A percentile compares a stretch with the other conserved stretches of the same genome.
Conservation (phyloP, 345 rosid species). For the Murraya paniculata region DNA sequence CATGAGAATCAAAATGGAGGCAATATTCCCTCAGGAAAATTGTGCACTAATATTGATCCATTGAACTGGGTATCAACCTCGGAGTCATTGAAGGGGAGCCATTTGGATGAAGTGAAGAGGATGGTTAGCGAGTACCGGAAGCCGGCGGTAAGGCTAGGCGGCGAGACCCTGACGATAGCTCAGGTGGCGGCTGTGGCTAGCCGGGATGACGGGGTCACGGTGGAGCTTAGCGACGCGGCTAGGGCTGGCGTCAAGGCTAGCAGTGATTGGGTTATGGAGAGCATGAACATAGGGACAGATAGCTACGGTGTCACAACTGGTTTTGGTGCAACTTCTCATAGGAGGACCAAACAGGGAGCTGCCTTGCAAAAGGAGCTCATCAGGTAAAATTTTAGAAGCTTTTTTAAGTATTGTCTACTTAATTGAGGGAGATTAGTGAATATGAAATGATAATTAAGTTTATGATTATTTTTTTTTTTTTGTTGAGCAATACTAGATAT, state of each 20-base stretch:
- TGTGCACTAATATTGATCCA: conserved; percentile 27
- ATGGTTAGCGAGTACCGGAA: conserved; percentile 42
- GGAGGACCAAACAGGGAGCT: conserved; percentile 38
- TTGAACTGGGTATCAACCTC: conserved; percentile 38
- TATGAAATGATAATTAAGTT: neutral
- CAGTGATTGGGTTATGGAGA: conserved; percentile 40
- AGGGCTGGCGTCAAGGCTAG: conserved; percentile 34
- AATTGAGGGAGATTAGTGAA: neutral
- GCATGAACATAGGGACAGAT: conserved; percentile 29
- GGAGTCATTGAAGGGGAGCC: conserved; percentile 45
- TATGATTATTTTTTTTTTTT: neutral
- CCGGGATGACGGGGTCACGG: conserved; percentile 2
- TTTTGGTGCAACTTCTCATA: conserved; percentile 40
- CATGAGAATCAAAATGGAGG: neutral
- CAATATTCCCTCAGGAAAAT: neutral
- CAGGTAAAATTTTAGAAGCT: conserved; percentile 20
- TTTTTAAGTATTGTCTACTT: neutral
- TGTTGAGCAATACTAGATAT: too few species aligned
- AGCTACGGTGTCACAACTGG: conserved; percentile 42
- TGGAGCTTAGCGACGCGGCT: conserved; percentile 29
- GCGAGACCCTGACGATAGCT: conserved; percentile 39
- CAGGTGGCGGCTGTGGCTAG: conserved; percentile 43
- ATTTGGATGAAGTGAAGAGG: conserved; percentile 41
- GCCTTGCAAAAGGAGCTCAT: conserved; percentile 40
- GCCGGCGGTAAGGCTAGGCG: conserved; percentile 29